Evolutionary conservation across 345 rosid genomes (phyloP), one percentile per base, ranked within the genome.

Genomic region (Sonneratia caseolaris): DNA sequence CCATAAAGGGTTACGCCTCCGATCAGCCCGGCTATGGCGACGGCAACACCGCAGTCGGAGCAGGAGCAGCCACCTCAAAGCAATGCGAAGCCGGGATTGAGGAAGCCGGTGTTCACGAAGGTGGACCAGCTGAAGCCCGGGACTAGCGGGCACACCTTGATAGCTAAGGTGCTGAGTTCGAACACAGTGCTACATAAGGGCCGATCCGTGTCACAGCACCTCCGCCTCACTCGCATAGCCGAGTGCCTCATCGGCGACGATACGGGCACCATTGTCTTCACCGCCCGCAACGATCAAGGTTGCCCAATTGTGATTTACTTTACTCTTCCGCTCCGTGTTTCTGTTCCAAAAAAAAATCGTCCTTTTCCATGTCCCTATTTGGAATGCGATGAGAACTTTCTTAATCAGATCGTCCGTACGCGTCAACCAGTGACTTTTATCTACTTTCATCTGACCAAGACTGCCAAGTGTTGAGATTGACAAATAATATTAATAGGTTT

Each of bases 221-320:
- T 77, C 37, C 80, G 84, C 57, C 71, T 72, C 37, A 72, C 79
- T 10, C 76, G 80, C 48, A 75, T 82, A 70, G 83, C 88, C 8
- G 86, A 84, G 77, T 84, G 86, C 66, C 78, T 84, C n/a, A 24
- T 84, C 22, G 88, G 88, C 40, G 88, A 84, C 42, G 86, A 82
- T 72, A 82, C 83, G 6, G 86, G 82, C 21, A 66, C 76, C 67
- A 61, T 82, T 65, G 12, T 84, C 64, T 82, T 84, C 76, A 77
- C 84, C 22, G 83, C 86, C 37, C 73, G 88, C 11, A 82, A 84
- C 61, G 78, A 80, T 53, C 84, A 83, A 80, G 86, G 86, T 82
- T 48, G 11, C 35, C 24, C 47, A 19, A 22, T 15, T 66, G 16
- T 8, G 3, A 5, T 36, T 22, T 71, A n/a, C 10, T 27, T 65